A percentile compares a stretch with the other conserved stretches of the same genome.
These are phyloP conservation scores for Colletotrichum neosansevieriae DNA, from an alignment of 2,329 filamentous ascomycete genomes.

Conservation along the genomic window DNA sequence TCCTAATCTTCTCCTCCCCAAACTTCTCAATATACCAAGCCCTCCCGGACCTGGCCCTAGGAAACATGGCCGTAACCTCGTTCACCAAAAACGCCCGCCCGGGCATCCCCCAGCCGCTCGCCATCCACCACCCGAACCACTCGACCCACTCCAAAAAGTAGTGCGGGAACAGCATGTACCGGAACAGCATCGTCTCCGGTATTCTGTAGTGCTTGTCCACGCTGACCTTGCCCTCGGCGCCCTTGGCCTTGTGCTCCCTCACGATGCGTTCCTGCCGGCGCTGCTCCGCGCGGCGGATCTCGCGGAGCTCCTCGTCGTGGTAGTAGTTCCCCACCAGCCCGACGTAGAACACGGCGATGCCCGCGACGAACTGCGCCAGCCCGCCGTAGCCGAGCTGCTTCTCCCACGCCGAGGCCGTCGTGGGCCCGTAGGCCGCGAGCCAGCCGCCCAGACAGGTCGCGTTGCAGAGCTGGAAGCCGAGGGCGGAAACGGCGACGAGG, in stretches of 20 bases:
- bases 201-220: slow-evolving; percentile 89
- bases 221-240: slow-evolving; percentile 41
- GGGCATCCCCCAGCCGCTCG: slow-evolving; percentile 78
- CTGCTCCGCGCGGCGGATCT: slow-evolving; percentile 81
- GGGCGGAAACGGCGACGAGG: slow-evolving; percentile 72
- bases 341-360: slow-evolving; percentile 80
- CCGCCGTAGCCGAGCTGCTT: slow-evolving; percentile 52
- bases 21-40: slow-evolving; percentile 91
- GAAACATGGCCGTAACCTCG: slow-evolving; percentile 90
- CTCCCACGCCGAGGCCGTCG: slow-evolving; percentile 65
- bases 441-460: slow-evolving; percentile 82
- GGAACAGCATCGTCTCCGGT: slow-evolving; percentile 85
- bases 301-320: slow-evolving; percentile 89
- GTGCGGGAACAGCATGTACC: slow-evolving; percentile 87
- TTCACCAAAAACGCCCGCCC: slow-evolving; percentile 87
- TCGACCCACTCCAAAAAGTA: slow-evolving; percentile 98
- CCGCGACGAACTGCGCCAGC: slow-evolving; percentile 65
- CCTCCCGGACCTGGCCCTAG: slow-evolving; percentile 83
- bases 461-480: slow-evolving; percentile 84
- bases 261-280: slow-evolving; percentile 64
- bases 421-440: slow-evolving; percentile 84
- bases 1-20: slow-evolving; percentile 82
- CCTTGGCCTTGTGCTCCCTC: slow-evolving; percentile 56
- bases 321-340: slow-evolving; percentile 86
- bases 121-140: slow-evolving; percentile 90